These are phyloP conservation scores for Lipomyces starkeyi DNA, from an alignment of 805 yeast genomes.

Conservation along the genomic window DNA sequence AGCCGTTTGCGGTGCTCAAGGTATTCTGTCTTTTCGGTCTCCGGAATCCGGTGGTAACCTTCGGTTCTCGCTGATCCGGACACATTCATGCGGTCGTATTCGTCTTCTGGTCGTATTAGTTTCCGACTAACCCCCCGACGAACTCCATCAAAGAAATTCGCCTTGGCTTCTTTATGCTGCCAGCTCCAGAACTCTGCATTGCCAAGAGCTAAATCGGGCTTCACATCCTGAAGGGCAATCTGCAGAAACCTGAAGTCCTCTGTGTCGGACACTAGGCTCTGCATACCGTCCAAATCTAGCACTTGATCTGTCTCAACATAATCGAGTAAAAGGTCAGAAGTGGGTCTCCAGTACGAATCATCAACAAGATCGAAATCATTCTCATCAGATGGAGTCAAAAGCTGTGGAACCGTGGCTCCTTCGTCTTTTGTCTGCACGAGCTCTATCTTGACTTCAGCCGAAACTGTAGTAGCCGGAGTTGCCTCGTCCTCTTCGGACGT, in stretches of 20 bases:
- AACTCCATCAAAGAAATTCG: slow-evolving; percentile 25
- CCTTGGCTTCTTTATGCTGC: slow-evolving; percentile 53
- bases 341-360: slow-evolving; percentile 32
- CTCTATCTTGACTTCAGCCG: slow-evolving; percentile 1
- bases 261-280: slow-evolving; percentile 65
- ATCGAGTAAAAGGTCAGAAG: slow-evolving; percentile 19
- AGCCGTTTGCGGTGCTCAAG: slow-evolving; percentile 73
- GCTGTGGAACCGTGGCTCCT: slow-evolving; percentile 12
- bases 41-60: slow-evolving; percentile 76
- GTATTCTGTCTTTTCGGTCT: slow-evolving; percentile 72
- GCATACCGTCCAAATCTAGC: slow-evolving; percentile 57
- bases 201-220: slow-evolving; percentile 39
- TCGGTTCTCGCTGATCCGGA: slow-evolving; percentile 73
- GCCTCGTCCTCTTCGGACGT: slow-evolving; percentile 40
- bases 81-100: slow-evolving; percentile 49
- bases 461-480: slow-evolving; percentile 19
- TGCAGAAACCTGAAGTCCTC: slow-evolving; percentile 70
- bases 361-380: slow-evolving; percentile 19
- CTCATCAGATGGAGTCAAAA: slow-evolving; percentile 30
- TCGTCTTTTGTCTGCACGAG: background rate
- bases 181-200: slow-evolving; percentile 69
- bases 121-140: slow-evolving; percentile 25
- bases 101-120: slow-evolving; percentile 42
- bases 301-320: slow-evolving; percentile 48
- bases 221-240: slow-evolving; percentile 49